Base-by-base conservation (phyloP, 2,329 filamentous ascomycete species). In the Exutisphaerella laricina region DNA sequence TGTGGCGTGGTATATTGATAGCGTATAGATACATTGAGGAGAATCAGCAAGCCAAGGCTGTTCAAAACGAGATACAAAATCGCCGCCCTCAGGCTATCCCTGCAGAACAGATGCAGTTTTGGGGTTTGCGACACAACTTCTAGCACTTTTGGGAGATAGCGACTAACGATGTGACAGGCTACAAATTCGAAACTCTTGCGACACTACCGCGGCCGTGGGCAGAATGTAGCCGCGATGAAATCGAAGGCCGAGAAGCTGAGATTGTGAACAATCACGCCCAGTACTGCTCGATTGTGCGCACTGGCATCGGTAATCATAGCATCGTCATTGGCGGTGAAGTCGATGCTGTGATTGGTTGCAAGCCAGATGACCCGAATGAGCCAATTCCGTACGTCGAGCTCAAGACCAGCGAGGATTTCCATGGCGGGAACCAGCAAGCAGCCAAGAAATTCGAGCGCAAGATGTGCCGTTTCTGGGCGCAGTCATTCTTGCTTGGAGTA, bases 201-300 rank as follows among this genome's bases (percentile, higher is more conserved):
- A 82, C 92, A 2, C 69, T 97, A 3, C 82, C 86, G 2, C 69
- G 74, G 2, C 77, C 83, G 1, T 96, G 89, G 81, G 80, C 76
- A 41, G 77, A 84, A 43, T 83, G 79, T 0, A 70, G 80, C 1
- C 78, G 86, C 43, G 82, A 85, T 1, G 79, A 82, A 45, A 96
- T 98, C 50, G 89, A 95, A 61, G 70, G 68, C 43, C 80, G 92
- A 20, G 79, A 85, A 31, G 64, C 79, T 2, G 72, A 84, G 41
- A 59, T 82, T 6, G 89, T 96, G 37, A 89, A 83, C 63, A 98
- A 97, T 63, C 80, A 88, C 59, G 84, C 86, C 1, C 92, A 98
- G 61, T 97, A 97, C 70, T 98, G 92, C 69, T 96, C 89, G 2
- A 79, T 98, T 14, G 89, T 95, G 1, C 80, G 82, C 26, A 97